These are phyloP conservation scores for Alternaria arbusti DNA, from an alignment of 2,329 filamentous ascomycete species.

Conservation along the genomic window DNA sequence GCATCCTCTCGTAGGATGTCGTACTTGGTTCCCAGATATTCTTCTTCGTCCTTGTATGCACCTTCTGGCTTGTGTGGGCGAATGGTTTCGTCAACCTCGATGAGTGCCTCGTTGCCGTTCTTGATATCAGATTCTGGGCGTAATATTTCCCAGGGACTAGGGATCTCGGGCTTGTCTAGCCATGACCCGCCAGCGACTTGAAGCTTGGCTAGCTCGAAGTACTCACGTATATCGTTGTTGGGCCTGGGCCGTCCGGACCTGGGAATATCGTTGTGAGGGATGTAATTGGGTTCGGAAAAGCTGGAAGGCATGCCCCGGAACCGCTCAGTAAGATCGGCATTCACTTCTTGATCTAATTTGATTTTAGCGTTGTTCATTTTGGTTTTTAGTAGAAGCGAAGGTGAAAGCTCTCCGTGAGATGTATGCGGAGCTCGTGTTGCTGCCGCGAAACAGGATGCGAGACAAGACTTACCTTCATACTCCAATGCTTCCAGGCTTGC, in stretches of 20 bases:
- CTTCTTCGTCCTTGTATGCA: conserved; percentile 65
- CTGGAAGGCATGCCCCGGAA: conserved; percentile 4
- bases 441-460: neutral
- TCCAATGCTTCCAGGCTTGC: conserved; percentile 2
- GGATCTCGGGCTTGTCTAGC: conserved; percentile 59
- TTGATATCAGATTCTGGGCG: neutral
- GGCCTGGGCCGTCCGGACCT: conserved; percentile 7
- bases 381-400: neutral
- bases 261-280: conserved; percentile 21
- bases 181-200: conserved; percentile 32
- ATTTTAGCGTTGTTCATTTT: conserved; percentile 7
- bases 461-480: conserved; percentile 14
- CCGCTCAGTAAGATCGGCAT: conserved; percentile 24
- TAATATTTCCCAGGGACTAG: conserved; percentile 60
- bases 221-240: conserved; percentile 37
- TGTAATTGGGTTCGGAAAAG: neutral
- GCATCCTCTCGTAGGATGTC: conserved; percentile 77
- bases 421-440: neutral
- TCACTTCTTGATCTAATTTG: conserved; percentile 21
- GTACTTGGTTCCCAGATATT: conserved; percentile 78
- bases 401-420: neutral
- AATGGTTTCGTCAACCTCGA: conserved; percentile 27
- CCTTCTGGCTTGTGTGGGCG: conserved; percentile 48
- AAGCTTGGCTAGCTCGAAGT: conserved; percentile 26
- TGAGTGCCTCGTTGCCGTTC: conserved; percentile 15